Base-by-base conservation (phyloP, 345 rosid genomes). In the Tarenaya hassleriana region DNA sequence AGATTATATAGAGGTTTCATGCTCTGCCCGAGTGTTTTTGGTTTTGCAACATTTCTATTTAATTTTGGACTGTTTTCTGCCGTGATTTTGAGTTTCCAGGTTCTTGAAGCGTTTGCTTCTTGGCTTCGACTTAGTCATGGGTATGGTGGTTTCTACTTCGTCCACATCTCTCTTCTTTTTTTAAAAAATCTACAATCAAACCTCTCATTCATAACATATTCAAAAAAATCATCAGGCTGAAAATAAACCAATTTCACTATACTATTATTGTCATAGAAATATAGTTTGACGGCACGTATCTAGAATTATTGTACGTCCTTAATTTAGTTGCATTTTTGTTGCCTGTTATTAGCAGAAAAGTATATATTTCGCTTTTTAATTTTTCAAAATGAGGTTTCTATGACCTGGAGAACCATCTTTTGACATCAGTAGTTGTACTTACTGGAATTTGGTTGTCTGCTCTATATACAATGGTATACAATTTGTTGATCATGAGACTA, bases 51-150 rank as follows among this genome's bases (percentile, higher is more conserved):
- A 31, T 18, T n/a, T 33, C 52, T 33, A 38, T 47, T 49, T 62
- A 16, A 47, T 57, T 52, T 50, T 52, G 42, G 45, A 6, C 42
- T 41, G 10, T 60, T 10, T 35, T 27, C 48, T 64, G 62, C 46
- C 16, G 20, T 34, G 34, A 55, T 24, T 31, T 69, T 55, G 27
- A 49, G 60, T 50, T 66, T 42, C 63, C 83, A 92, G 98, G 99
- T 88, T 78, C 97, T 88, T 15, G 95, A 92, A 78, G 95, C 99
- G 47, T 88, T 88, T 83, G 94, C 88, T 43, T 83, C 97, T 58
- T 92, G 97, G 99, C 91, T 88, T 61, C 95, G 91, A 52, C 79
- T 92, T 34, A 78, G 75, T 72, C 97, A 81, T 61, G 79, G 87
- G 98, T 92, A 81, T 49, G 78, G 35, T 54, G 52, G 21, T 69